phyloP scores from a whole-genome alignment of 441 rosid species.

The Adansonia rubrostipa region DNA sequence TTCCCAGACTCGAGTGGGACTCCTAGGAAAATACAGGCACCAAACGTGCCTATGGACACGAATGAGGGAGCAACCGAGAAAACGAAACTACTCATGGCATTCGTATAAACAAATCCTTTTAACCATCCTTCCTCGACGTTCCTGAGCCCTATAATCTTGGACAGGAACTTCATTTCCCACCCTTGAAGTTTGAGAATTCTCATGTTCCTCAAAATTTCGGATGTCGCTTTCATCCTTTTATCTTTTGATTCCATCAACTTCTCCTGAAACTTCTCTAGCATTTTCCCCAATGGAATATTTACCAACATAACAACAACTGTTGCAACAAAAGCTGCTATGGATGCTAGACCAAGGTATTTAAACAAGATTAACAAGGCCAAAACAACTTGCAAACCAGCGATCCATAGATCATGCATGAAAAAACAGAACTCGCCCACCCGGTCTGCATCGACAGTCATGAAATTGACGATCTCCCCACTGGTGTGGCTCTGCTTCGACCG shows the following conservation, averaged over 20 bases:
- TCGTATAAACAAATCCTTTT: conserved; percentile 40
- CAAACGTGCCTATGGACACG: conserved; percentile 58
- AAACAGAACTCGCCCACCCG: conserved; percentile 50
- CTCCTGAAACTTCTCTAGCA: conserved; percentile 51
- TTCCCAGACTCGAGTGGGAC: conserved; percentile 66
- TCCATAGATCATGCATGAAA: conserved; percentile 68
- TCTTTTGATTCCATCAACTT: conserved; percentile 54
- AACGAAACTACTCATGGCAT: conserved; percentile 41
- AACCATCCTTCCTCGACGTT: conserved; percentile 48
- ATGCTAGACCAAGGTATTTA: conserved; percentile 52
- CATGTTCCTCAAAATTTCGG: conserved; percentile 51
- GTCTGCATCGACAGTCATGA: conserved; percentile 60
- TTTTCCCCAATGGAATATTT: conserved; percentile 52
- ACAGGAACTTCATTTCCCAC: conserved; percentile 57
- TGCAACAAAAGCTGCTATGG: conserved; percentile 48
- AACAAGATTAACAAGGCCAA: conserved; percentile 57
- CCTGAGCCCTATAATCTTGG: conserved; percentile 44
- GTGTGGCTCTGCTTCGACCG: conserved; percentile 49
- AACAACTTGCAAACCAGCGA: conserved; percentile 49
- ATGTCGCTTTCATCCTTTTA: conserved; percentile 43
- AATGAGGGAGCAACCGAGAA: conserved; percentile 60
- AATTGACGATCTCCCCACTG: conserved; percentile 58
- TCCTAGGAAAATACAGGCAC: conserved; percentile 52
- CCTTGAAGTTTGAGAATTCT: conserved; percentile 57
- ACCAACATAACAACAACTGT: conserved; percentile 44